phyloP scores from a whole-genome alignment of 1,284 basidiomycete species.

The Acaromyces ingoldii region DNA sequence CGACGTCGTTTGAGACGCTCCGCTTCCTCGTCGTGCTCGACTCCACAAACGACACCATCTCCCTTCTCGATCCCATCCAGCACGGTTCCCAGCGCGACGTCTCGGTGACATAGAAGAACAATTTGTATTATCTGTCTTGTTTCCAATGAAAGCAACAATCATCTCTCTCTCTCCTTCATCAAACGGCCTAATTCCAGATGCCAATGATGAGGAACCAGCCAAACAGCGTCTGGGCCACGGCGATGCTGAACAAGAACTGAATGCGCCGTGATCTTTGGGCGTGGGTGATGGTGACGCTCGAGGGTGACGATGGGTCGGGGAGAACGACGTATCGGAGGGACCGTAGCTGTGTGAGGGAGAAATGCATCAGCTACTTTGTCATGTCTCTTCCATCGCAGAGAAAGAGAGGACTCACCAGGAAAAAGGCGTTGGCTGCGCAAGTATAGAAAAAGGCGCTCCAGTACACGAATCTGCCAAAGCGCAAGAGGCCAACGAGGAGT shows the following conservation, averaged over 20 bases:
- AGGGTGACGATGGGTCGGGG: constrained; percentile 59
- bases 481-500: constrained; percentile 30
- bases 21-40: constrained; percentile 5
- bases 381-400: neutral
- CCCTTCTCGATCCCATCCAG: neutral
- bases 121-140: neutral
- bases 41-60: neutral
- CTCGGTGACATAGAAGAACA: neutral
- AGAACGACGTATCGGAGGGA: constrained; percentile 85
- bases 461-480: constrained; percentile 60
- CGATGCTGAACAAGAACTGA: constrained; percentile 71
- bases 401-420: constrained; percentile 61
- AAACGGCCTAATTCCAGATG: constrained; percentile 21
- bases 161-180: neutral
- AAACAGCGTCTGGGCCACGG: constrained; percentile 64
- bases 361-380: neutral
- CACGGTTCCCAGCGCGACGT: neutral
- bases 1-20: constrained; percentile 2
- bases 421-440: constrained; percentile 85
- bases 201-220: constrained; percentile 44
- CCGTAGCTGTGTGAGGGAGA: constrained; percentile 61
- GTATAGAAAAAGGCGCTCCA: constrained; percentile 73
- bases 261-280: constrained; percentile 75
- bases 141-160: neutral
- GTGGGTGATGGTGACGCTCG: constrained; percentile 66